A percentile compares a stretch with the other conserved stretches of the same genome.
Evolutionary conservation across 2,329 filamentous ascomycete species (phyloP).

Genomic region (Diaporthe vaccinii): DNA sequence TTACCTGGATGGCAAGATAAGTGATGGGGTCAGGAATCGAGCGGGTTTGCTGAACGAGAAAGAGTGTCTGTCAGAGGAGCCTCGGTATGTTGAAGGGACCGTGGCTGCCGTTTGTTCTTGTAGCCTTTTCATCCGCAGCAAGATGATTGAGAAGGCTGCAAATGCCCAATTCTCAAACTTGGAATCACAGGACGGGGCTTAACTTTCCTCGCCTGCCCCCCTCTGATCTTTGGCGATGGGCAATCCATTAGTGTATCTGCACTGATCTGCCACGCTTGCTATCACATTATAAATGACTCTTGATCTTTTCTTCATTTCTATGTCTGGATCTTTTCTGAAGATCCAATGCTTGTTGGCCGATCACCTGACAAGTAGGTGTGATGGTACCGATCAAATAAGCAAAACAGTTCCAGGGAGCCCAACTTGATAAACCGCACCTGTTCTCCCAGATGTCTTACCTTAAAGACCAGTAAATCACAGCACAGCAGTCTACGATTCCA

Average conservation of each 20-base stretch:
- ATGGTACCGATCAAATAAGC: background rate
- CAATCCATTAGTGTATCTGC: too few species aligned
- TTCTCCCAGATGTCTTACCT: background rate
- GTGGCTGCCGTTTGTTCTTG: background rate
- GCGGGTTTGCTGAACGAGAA: background rate
- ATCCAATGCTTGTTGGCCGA: background rate
- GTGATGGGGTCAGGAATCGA: background rate
- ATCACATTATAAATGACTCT: background rate
- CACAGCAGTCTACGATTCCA: background rate
- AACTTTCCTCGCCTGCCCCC: background rate
- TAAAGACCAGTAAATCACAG: background rate
- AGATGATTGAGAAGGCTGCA: background rate
- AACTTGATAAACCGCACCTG: background rate
- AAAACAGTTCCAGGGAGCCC: background rate
- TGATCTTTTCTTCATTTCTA: background rate
- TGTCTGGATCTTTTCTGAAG: background rate
- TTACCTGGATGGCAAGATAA: too few species aligned
- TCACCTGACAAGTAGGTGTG: background rate
- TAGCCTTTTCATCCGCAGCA: too few species aligned
- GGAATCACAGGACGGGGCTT: background rate
- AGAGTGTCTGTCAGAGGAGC: too few species aligned
- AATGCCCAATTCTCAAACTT: background rate
- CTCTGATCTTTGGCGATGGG: background rate
- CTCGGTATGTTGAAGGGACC: too few species aligned
- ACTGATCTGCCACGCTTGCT: background rate